These are phyloP conservation scores for Escallonia rubra DNA, from an alignment of 129 eudicot species.

Conservation along the genomic window DNA sequence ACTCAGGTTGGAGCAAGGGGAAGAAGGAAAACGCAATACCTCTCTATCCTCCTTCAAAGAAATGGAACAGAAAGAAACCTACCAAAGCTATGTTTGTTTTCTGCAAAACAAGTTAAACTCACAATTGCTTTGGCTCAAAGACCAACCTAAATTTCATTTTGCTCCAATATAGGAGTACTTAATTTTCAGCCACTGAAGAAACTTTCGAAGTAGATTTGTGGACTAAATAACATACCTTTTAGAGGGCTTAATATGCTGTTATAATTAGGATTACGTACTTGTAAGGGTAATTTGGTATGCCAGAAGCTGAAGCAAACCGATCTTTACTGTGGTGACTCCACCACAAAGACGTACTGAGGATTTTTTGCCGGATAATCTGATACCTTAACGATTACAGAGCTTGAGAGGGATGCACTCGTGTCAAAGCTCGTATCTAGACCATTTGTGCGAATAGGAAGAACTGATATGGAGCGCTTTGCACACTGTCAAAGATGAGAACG, in stretches of 20 bases:
- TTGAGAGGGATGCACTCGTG: conserved; percentile 50
- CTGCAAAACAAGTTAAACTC: no score
- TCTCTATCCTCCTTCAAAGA: no score
- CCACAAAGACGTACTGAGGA: conserved; percentile 36
- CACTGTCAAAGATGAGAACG: conserved; percentile 30
- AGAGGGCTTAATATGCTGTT: not conserved
- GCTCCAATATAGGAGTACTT: no score
- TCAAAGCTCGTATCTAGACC: conserved; percentile 50
- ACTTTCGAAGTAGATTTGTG: not conserved
- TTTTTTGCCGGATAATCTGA: conserved; percentile 25
- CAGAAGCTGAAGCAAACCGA: conserved; percentile 51
- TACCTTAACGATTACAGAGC: conserved; percentile 31
- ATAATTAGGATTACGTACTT: conserved; percentile 47
- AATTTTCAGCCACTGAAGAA: no score
- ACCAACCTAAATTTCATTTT: no score
- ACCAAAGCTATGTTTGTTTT: no score
- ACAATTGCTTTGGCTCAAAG: no score
- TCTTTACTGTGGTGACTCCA: conserved; percentile 52
- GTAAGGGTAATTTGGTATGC: conserved; percentile 67
- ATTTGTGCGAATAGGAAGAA: conserved; percentile 50
- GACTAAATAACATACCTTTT: not conserved
- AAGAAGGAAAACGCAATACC: no score
- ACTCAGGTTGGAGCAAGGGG: no score
- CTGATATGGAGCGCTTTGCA: conserved; percentile 30
- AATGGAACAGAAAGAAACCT: no score